phyloP scores from a whole-genome alignment of 163 green algal species.

The Coccomyxa subellipsoidea region DNA sequence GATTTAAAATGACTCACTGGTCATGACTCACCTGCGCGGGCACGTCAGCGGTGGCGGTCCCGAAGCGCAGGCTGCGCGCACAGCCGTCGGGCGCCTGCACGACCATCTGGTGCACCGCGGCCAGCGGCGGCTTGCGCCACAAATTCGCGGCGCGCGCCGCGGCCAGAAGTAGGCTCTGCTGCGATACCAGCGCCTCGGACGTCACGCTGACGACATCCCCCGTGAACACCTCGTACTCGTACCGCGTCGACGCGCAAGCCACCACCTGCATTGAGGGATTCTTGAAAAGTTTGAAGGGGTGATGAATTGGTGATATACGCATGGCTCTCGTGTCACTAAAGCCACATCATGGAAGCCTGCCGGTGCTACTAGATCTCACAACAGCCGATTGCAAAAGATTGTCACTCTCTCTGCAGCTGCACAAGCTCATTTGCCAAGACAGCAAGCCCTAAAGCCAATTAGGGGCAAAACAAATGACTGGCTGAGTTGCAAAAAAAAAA shows the following conservation, averaged over 20 bases:
- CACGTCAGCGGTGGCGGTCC: conserved; percentile 64
- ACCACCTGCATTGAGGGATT: conserved; percentile 47
- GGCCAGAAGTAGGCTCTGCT: conserved; percentile 43
- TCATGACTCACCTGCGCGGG: conserved; percentile 46
- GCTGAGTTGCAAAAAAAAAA: not conserved
- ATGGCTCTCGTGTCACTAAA: no score
- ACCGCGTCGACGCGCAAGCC: conserved; percentile 57
- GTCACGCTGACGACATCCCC: conserved; percentile 47
- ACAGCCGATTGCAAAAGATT: no score
- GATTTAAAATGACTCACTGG: not conserved
- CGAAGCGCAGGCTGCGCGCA: conserved; percentile 72
- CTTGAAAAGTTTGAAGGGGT: not conserved
- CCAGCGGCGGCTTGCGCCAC: conserved; percentile 33
- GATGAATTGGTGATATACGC: no score
- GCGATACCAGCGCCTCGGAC: conserved; percentile 56
- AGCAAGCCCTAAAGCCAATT: no score
- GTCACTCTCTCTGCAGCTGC: not conserved
- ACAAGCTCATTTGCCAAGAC: no score
- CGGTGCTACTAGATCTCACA: no score
- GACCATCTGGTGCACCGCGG: conserved; percentile 72
- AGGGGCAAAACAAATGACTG: no score
- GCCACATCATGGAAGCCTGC: no score
- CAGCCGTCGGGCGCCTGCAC: conserved; percentile 59
- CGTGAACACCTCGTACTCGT: conserved; percentile 83
- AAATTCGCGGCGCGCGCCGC: conserved; percentile 47